Conservation (phyloP, 2,329 filamentous ascomycete species). For the Fusarium phyllophilum region DNA sequence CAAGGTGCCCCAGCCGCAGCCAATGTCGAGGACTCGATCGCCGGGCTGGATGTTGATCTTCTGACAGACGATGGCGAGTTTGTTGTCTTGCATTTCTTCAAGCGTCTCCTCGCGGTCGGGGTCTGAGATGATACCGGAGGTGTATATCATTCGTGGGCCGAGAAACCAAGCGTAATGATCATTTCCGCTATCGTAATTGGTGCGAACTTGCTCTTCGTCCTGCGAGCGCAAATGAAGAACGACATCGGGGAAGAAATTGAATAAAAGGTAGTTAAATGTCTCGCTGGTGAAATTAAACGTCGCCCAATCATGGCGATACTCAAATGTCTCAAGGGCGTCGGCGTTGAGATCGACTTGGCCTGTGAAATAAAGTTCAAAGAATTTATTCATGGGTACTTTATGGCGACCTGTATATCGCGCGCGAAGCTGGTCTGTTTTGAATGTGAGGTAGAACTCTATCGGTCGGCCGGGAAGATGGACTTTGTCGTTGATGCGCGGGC, state of each 20-base stretch:
- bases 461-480: conserved; percentile 83
- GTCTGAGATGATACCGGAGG: conserved; percentile 88
- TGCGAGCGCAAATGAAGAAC: conserved; percentile 89
- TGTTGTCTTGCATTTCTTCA: conserved; percentile 97
- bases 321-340: conserved; percentile 83
- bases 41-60: conserved; percentile 86
- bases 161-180: conserved; percentile 98
- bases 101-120: conserved; percentile 85
- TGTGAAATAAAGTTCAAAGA: conserved; percentile 95
- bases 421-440: conserved; percentile 67
- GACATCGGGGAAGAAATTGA: conserved; percentile 84
- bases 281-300: conserved; percentile 86
- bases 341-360: conserved; percentile 93
- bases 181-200: conserved; percentile 94
- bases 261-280: conserved; percentile 85
- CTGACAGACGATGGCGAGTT: conserved; percentile 90
- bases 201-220: conserved; percentile 94
- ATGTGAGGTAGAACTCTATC: conserved; percentile 86
- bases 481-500: conserved; percentile 90
- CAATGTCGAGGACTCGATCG: conserved; percentile 87
- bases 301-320: conserved; percentile 95
- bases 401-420: conserved; percentile 76
- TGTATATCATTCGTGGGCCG: conserved; percentile 97
- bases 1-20: conserved; percentile 95
- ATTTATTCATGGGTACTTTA: conserved; percentile 87